Conservation (phyloP, 2,329 filamentous ascomycete species). For the Hymenotorrendiella dingleyae region DNA sequence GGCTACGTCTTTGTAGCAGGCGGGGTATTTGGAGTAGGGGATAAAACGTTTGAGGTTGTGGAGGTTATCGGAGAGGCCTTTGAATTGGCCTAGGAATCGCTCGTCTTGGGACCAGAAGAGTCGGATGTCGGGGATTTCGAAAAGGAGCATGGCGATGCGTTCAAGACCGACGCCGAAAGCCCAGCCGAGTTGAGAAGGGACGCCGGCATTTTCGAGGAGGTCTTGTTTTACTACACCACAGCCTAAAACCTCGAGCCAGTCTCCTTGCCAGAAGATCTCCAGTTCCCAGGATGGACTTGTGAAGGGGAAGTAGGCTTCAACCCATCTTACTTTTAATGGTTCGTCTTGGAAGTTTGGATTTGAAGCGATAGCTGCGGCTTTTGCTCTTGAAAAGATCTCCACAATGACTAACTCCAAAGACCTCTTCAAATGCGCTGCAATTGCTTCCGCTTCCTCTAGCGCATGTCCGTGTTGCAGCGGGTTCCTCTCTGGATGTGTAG, state of each 20-base stretch:
- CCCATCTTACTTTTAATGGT: slow-evolving; percentile 82
- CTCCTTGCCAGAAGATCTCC: slow-evolving; percentile 88
- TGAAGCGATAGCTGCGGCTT: slow-evolving; percentile 51
- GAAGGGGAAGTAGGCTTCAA: slow-evolving; percentile 96
- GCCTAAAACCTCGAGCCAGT: slow-evolving; percentile 96
- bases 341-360: slow-evolving; percentile 52
- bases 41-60: slow-evolving; percentile 57
- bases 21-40: slow-evolving; percentile 87
- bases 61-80: slow-evolving; percentile 48
- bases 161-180: slow-evolving; percentile 93
- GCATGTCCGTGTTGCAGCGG: slow-evolving; percentile 69
- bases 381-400: slow-evolving; percentile 77
- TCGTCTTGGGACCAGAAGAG: slow-evolving; percentile 89
- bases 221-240: slow-evolving; percentile 84
- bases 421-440: slow-evolving; percentile 79
- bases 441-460: slow-evolving; percentile 71
- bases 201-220: slow-evolving; percentile 70
- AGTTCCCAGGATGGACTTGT: slow-evolving; percentile 94
- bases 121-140: slow-evolving; percentile 91
- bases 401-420: slow-evolving; percentile 86
- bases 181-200: slow-evolving; percentile 77
- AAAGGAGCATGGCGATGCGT: slow-evolving; percentile 94
- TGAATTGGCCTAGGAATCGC: slow-evolving; percentile 84
- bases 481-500: slow-evolving; percentile 71
- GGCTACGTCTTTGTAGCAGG: slow-evolving; percentile 84